phyloP scores from a whole-genome alignment of 1,139 yeast genomes.

The Debaryomycetaceae sp. region DNA sequence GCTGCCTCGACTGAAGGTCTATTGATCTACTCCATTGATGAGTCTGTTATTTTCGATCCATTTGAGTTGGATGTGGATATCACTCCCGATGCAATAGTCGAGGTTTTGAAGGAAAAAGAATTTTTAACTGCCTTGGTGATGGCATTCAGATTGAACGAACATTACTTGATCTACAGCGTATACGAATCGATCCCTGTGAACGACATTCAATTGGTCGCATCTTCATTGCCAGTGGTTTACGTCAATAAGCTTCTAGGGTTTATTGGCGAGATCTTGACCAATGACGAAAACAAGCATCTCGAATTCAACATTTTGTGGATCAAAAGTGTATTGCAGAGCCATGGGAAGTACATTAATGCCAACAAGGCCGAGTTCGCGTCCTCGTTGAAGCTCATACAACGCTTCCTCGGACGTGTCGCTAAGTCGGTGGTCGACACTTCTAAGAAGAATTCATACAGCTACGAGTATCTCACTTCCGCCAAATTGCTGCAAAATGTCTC shows the following conservation, averaged over 20 bases:
- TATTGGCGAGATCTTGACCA: conserved; percentile 62
- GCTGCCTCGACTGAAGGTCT: conserved; percentile 97
- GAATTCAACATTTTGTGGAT: conserved; percentile 87
- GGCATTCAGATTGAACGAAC: conserved; percentile 91
- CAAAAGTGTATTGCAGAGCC: conserved; percentile 59
- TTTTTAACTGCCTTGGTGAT: conserved; percentile 80
- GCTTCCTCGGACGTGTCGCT: conserved; percentile 71
- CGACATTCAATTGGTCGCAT: conserved; percentile 64
- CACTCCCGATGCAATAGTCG: conserved; percentile 74
- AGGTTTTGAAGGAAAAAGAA: conserved; percentile 62
- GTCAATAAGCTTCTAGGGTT: conserved; percentile 65
- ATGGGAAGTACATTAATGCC: conserved; percentile 69
- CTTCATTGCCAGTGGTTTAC: conserved; percentile 74
- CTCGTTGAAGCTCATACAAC: conserved; percentile 66
- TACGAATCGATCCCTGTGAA: conserved; percentile 74
- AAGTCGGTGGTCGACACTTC: conserved; percentile 65
- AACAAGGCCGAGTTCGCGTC: conserved; percentile 65
- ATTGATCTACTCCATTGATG: conserved; percentile 76
- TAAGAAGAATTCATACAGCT: conserved; percentile 53
- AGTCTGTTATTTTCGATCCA: conserved; percentile 80
- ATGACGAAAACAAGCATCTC: conserved; percentile 68
- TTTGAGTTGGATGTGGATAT: conserved; percentile 91
- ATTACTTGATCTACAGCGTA: conserved; percentile 64
- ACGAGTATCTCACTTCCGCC: conserved; percentile 12
- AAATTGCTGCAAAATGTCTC: conserved; percentile 2